phyloP scores from a whole-genome alignment of 2,329 filamentous ascomycete genomes.

The Ophiostoma ips region DNA sequence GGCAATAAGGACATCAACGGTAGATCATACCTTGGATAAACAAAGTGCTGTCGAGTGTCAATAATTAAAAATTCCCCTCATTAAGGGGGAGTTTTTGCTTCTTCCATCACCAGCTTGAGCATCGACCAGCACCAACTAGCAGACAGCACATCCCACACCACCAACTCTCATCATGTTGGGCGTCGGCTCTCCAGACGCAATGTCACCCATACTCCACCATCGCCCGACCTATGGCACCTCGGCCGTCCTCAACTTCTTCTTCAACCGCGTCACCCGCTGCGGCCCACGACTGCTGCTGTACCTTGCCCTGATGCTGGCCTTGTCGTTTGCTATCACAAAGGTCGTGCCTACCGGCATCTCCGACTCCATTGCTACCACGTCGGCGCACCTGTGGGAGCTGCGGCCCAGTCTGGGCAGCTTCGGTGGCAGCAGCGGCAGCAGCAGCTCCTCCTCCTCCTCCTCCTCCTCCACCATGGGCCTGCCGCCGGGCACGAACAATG shows the following conservation, averaged over 20 bases:
- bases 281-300: conserved; percentile 19
- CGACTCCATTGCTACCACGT: conserved; percentile 12
- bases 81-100: too few species aligned
- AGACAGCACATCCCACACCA: too few species aligned
- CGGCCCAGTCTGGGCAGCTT: conserved; percentile 2
- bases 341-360: conserved; percentile 14
- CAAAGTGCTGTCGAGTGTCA: too few species aligned
- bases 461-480: not conserved
- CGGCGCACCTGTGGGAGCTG: conserved; percentile 12
- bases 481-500: conserved; percentile 6
- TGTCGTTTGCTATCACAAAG: conserved; percentile 15
- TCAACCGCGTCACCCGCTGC: conserved; percentile 17
- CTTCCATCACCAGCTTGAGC: too few species aligned
- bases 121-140: too few species aligned
- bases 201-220: not conserved
- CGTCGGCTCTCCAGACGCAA: not conserved
- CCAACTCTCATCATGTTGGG: not conserved
- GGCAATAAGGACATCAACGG: too few species aligned
- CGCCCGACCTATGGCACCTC: not conserved
- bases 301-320: conserved; percentile 14
- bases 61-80: too few species aligned
- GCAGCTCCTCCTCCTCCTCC: not conserved
- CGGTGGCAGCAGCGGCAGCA: not conserved
- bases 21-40: too few species aligned
- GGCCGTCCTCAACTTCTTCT: conserved; percentile 18